Base-by-base conservation (phyloP, 345 rosid species). In the Turnera subulata region DNA sequence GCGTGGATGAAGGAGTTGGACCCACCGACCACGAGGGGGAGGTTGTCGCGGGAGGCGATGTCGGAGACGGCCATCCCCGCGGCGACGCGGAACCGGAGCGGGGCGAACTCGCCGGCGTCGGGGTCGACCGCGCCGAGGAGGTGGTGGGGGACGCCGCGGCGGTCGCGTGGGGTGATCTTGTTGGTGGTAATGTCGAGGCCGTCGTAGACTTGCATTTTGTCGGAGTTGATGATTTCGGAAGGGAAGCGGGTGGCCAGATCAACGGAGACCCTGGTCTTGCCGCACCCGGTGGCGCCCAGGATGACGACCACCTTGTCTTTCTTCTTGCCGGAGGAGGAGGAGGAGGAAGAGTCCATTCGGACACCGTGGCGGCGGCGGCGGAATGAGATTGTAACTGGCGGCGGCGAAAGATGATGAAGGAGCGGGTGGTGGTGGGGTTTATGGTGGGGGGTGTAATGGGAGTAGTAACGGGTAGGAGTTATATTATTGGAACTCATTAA, bases 261-360 rank as follows among this genome's bases (percentile, higher is more conserved):
- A 76, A 94, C 56, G 44, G 96, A 94, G 15, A 87, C 95, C 5
- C 65, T 55, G 16, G 97, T 79, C 66, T 90, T 94, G 8, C 97
- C 99, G 17, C 83, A 73, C 12, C 97, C 96, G 43, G 96, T 90
- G 18, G 97, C 95, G 15, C 97, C 99, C 82, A 94, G 62, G 60
- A 90, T 75, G 32, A 90, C 92, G 11, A 89, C 57, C 29, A 85
- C 48, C 73, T 85, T 93, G n/a, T 77, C 85, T 53, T 76, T 78
- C n/a, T n/a, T n/a, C n/a, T n/a, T n/a, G n/a, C 25, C 50, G 58
- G 22, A 22, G 17, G 29, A 44, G 25, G 29, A 1, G 17, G 50
- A 4, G 7, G 53, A 8, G 13, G 70, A 33, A n/a, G 53, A 51
- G 46, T 58, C 64, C 70, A 66, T 46, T 5, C 54, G 59, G 48